Conservation (phyloP, 1,284 basidiomycete species). For the Hymenochaete sp. region DNA sequence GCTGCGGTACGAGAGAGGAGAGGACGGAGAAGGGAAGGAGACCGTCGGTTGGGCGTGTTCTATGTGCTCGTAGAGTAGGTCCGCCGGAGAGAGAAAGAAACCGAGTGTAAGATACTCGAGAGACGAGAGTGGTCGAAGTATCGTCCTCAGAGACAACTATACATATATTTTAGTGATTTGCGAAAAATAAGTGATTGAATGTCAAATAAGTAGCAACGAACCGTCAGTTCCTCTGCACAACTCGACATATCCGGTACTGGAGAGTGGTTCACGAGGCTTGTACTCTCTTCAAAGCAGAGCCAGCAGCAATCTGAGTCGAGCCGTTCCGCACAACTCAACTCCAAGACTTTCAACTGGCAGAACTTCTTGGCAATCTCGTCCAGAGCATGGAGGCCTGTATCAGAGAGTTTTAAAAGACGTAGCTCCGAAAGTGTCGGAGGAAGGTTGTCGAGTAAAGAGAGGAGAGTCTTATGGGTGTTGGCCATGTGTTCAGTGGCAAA, state of each 20-base stretch:
- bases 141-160: not conserved
- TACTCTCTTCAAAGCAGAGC: constrained; percentile 53
- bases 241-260: constrained; percentile 46
- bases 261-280: constrained; percentile 47
- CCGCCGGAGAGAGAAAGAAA: constrained; percentile 44
- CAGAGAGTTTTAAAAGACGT: constrained; percentile 42
- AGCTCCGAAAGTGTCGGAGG: constrained; percentile 30
- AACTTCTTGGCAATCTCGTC: constrained; percentile 37
- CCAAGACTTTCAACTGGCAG: constrained; percentile 36
- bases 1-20: not conserved
- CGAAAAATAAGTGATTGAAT: not conserved
- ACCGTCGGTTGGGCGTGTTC: constrained; percentile 22
- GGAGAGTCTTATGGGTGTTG: constrained; percentile 23
- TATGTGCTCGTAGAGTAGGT: constrained; percentile 37
- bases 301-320: constrained; percentile 50
- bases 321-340: constrained; percentile 49
- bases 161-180: constrained; percentile 1
- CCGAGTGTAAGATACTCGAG: constrained; percentile 51
- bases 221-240: constrained; percentile 37
- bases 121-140: constrained; percentile 29
- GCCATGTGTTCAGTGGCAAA: constrained; percentile 16
- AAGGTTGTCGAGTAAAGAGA: constrained; percentile 24
- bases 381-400: constrained; percentile 43
- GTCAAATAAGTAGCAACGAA: constrained; percentile 28
- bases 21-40: not conserved